Base-by-base conservation (phyloP, 176 grass and related monocot genomes). In the Calamus simplicifolius region DNA sequence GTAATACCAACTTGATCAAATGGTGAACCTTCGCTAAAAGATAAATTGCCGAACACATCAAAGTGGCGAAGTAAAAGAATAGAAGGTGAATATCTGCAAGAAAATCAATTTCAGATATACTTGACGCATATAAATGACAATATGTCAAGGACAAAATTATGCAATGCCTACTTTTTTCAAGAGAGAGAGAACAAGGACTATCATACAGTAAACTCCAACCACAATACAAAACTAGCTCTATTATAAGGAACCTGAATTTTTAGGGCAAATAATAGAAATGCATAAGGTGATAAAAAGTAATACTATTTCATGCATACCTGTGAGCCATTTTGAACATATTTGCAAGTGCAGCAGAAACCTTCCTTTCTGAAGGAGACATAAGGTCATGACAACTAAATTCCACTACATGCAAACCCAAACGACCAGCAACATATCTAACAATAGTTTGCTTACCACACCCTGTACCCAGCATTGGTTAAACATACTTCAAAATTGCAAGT, bases 301-400 rank as follows among this genome's bases (percentile, higher is more conserved):
- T 4, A 35, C 6, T 18, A 27, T 28, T 51, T 29, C 3, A 14
- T 16, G 52, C 12, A 52, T 85, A 97, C 87, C 89, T 88, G 58
- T 82, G 62, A 80, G 84, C 72, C 67, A 80, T 75, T 85, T 97
- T 97, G 55, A 97, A 97, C 54, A 78, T 77, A 78, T 71, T 80
- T 48, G 64, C 59, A 61, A 97, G 93, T 55, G 87, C 83, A 80
- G 63, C 69, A 75, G 93, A 79, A 50, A 76, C 63, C 31, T 84
- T 86, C 67, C 68, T 85, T 70, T 92, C 87, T 50, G 84, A 88
- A 13, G 93, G 88, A 1, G 58, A 68, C 67, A 88, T 68, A 58
- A 97, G 66, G 76, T 97, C 93, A 54, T 88, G 78, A 83, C 81
- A 97, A 59, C 69, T 83, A 82, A 81, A 97, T 72, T 97, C 93